Conservation (phyloP, 1,284 basidiomycete species). For the Sanghuangporus baumii region DNA sequence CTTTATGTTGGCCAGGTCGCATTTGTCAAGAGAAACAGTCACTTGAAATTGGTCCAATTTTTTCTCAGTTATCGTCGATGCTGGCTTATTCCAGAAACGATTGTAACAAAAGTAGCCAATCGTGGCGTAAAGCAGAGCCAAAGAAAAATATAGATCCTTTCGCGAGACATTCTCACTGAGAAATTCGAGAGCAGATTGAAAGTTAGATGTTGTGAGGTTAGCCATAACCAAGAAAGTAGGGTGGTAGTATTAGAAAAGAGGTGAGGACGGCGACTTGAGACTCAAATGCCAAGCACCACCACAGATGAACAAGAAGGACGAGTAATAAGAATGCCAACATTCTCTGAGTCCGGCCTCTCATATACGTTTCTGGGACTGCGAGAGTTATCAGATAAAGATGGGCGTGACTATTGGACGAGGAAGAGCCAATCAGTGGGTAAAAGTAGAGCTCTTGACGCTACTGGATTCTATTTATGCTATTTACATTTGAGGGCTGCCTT, state of each 20-base stretch:
- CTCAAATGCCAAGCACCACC: not conserved
- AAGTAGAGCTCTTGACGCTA: too few species aligned
- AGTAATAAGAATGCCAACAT: not conserved
- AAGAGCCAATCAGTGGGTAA: too few species aligned
- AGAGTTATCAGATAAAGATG: too few species aligned
- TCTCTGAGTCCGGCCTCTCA: too few species aligned
- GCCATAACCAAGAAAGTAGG: not conserved
- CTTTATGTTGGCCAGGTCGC: conserved; percentile 10
- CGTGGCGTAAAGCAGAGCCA: not conserved
- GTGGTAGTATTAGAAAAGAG: not conserved
- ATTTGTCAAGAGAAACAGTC: conserved; percentile 2
- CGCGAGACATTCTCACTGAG: not conserved
- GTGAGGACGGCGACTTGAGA: not conserved
- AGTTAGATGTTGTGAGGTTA: not conserved
- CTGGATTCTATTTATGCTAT: too few species aligned
- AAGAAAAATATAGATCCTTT: not conserved
- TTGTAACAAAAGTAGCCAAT: not conserved
- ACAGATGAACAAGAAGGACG: not conserved
- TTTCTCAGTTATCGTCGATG: not conserved
- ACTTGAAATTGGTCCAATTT: not conserved
- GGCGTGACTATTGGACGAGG: too few species aligned
- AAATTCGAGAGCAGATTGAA: not conserved
- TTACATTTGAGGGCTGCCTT: too few species aligned
- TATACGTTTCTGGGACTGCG: too few species aligned
- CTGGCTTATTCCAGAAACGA: not conserved